Evolutionary conservation across 1,139 yeast species (phyloP).

Genomic region (Sugiyamaella xylanicola): DNA sequence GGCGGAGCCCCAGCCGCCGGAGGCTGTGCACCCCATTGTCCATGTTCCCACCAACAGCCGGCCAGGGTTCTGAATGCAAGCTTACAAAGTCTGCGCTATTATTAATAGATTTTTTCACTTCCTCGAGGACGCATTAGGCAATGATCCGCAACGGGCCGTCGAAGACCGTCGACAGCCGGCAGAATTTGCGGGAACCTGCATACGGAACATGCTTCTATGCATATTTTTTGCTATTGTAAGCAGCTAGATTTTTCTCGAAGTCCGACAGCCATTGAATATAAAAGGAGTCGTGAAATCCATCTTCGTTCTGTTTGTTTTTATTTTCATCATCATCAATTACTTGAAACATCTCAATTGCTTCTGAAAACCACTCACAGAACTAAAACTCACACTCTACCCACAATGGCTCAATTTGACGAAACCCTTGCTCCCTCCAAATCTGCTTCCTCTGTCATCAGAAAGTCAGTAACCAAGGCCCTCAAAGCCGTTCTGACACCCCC

Average conservation of each 20-base stretch:
- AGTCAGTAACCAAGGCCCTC: conserved; percentile 24
- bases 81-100: background rate
- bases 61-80: background rate
- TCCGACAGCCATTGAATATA: background rate
- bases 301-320: background rate
- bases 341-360: background rate
- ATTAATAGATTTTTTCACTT: background rate
- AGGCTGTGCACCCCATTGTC: background rate
- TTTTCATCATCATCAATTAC: background rate
- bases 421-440: conserved; percentile 26
- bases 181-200: background rate
- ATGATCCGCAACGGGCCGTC: background rate
- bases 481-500: conserved; percentile 26
- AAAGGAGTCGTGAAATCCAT: background rate
- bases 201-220: background rate
- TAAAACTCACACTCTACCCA: background rate
- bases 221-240: background rate
- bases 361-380: no score
- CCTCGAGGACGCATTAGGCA: background rate
- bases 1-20: background rate
- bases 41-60: no score
- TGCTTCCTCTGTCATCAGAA: conserved; percentile 23
- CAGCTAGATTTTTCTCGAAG: background rate
- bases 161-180: background rate
- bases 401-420: conserved; percentile 19